Evolutionary conservation across 1,284 basidiomycete genomes (phyloP), one percentile per base, ranked within the genome.

Genomic region (Trametes polyzona): DNA sequence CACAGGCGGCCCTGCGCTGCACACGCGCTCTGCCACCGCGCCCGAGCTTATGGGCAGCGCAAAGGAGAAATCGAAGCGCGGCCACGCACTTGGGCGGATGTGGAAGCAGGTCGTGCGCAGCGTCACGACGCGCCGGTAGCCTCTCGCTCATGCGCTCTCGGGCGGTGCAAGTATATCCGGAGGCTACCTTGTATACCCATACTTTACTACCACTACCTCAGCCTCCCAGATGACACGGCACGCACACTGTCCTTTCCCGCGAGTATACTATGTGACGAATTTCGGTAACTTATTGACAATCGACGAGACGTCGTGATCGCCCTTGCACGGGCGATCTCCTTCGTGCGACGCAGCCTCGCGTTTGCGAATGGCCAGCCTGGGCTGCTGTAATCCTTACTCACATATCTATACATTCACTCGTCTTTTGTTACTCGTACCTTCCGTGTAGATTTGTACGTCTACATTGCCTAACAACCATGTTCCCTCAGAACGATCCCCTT

Each of bases 91-190:
- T 21, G 58, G 60, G 43, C 32, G 58, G 14, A 33, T 60, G 47
- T 64, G 63, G 63, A 58, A 50, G 60, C 57, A 52, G 33, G 60
- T 64, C 50, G 51, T 62, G 60, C 58, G 57, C 30, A 62, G 60
- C 48, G 60, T 64, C 41, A 51, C 55, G n/a, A 40, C 27, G 36
- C 56, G 54, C 21, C 50, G 62, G 16, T 61, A 58, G 46, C n/a
- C 40, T 19, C 9, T 14, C 21, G 11, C n/a, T n/a, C n/a, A n/a
- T n/a, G n/a, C n/a, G 6, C 30, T 12, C 17, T 8, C 46, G 16
- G 11, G 1, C 14, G 19, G 9, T 24, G 39, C 26, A n/a, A 17
- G 29, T 52, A 46, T 53, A 53, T 53, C 51, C 51, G 19, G 42
- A 40, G 36, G 51, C 21, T 40, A 21, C 26, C 35, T 47, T 30